A percentile compares a stretch with the other conserved stretches of the same genome.
These are phyloP conservation scores for Trichoderma simmonsii DNA, from an alignment of 2,329 filamentous ascomycete species.

Conservation along the genomic window DNA sequence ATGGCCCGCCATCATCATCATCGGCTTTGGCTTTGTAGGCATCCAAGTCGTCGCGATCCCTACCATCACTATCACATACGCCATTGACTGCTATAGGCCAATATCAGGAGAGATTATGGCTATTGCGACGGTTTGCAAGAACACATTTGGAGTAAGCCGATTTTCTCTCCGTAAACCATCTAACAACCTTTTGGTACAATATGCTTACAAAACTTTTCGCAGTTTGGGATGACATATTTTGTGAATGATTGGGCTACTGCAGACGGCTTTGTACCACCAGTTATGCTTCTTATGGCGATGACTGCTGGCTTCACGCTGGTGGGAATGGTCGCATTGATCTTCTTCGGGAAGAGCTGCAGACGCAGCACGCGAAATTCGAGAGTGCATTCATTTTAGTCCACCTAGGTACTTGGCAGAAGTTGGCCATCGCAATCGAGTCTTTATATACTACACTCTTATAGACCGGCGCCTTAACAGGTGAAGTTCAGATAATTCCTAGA, in stretches of 20 bases:
- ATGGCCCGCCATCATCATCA: neutral
- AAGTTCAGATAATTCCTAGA: too few relatives aligned
- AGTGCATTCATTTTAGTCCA: neutral
- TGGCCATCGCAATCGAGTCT: too few relatives aligned
- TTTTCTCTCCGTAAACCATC: neutral
- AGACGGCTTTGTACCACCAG: neutral
- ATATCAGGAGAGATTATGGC: neutral
- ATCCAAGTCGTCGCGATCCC: neutral
- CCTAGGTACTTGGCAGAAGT: neutral
- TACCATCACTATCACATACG: neutral
- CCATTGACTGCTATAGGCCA: neutral
- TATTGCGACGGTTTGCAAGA: neutral
- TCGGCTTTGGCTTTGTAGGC: neutral
- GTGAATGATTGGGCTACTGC: neutral
- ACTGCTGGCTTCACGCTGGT: neutral
- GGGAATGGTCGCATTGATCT: neutral
- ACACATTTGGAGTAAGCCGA: neutral
- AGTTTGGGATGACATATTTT: neutral
- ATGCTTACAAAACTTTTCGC: neutral
- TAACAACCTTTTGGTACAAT: neutral
- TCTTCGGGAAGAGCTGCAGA: neutral
- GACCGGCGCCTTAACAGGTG: too few relatives aligned
- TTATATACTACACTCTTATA: too few relatives aligned
- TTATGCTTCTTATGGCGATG: neutral
- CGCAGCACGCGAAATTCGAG: neutral